A percentile compares a stretch with the other conserved stretches of the same genome.
Conservation (phyloP, 768 basidiomycete species). For the Pulveroboletus sp. region DNA sequence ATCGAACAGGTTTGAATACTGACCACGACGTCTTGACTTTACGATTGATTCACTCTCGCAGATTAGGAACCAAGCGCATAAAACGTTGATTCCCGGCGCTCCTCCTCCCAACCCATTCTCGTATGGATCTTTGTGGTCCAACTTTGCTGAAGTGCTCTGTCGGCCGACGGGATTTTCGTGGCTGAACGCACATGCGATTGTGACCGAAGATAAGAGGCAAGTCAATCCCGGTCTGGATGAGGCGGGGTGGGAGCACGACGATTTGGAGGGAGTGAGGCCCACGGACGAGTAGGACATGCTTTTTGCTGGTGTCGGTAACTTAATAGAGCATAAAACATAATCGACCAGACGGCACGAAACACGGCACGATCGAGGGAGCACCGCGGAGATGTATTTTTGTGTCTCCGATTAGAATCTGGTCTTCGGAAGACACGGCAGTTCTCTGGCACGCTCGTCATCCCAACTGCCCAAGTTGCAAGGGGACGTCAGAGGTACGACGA, state of each 20-base stretch:
- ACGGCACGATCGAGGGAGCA: conserved; percentile 7
- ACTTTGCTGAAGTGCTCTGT: conserved; percentile 73
- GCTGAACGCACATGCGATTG: conserved; percentile 57
- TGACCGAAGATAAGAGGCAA: conserved; percentile 66
- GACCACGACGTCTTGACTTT: conserved; percentile 7
- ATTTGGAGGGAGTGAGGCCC: conserved; percentile 16
- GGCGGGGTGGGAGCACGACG: conserved; percentile 25
- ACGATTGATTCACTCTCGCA: conserved; percentile 27
- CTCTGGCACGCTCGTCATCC: conserved; percentile 14
- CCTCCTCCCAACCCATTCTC: conserved; percentile 84
- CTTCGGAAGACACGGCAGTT: conserved; percentile 28
- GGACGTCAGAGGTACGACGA: conserved; percentile 19
- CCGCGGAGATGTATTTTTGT: conserved; percentile 19
- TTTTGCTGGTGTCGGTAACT: neutral
- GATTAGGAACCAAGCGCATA: conserved; percentile 86
- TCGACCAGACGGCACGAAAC: neutral
- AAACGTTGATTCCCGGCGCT: conserved; percentile 55
- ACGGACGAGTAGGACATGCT: conserved; percentile 6
- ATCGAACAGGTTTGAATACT: conserved; percentile 76
- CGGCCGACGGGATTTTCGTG: conserved; percentile 78
- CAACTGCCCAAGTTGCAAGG: conserved; percentile 10
- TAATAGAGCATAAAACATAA: conserved; percentile 1
- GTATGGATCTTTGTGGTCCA: conserved; percentile 69
- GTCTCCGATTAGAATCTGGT: conserved; percentile 22
- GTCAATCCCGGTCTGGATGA: conserved; percentile 64